Evolutionary conservation across 1,284 basidiomycete species (phyloP), one percentile per base, ranked within the genome.

Genomic region (Sporisorium exsertum): DNA sequence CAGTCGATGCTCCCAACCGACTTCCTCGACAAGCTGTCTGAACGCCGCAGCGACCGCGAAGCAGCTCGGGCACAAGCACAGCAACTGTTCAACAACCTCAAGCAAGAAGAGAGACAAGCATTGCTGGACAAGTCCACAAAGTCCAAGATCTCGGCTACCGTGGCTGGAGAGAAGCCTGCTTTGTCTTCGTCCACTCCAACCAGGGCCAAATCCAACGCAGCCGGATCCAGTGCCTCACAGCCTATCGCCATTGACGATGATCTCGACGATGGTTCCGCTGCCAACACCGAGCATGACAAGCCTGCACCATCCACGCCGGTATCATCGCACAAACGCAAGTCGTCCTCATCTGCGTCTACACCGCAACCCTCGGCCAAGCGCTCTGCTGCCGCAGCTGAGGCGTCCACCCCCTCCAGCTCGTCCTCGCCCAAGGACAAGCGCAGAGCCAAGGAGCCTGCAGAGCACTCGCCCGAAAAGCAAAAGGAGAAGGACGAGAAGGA

Each of bases 1-100:
- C 87, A 88, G 55, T 87, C 89, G 52, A 91, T 91, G 90, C 86
- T 95, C 33, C 93, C 93, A 0, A 91, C 90, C 80, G 89, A 89
- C 78, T 88, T 88, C 9, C 87, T 88, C 64, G 92, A 93, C 67
- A 92, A 90, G 83, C 89, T 89, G 1, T 88, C 90, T 35, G 85
- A 85, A n/a, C 88, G 93, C 74, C 85, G 88, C 15, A 87, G 88
- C 27, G 93, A 95, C 77, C 89, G 93, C 62, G 76, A 88, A 20
- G 89, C 91, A 87, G 93, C 91, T 5, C 63, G 63, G 12, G 29
- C 24, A 2, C 70, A 81, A 40, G 78, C 77, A 18, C 43, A 54
- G 29, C 59, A 63, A 32, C 40, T 78, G 16, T 73, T 81, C 27
- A 47, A 52, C 24, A 67, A 58, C 10, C 61, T 83, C 37, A 64